Percentiles rank a stretch among this genome's conserved stretches.
phyloP scores from a whole-genome alignment of 192 early-diverging fungal genomes.

The Coemansia sp. region DNA sequence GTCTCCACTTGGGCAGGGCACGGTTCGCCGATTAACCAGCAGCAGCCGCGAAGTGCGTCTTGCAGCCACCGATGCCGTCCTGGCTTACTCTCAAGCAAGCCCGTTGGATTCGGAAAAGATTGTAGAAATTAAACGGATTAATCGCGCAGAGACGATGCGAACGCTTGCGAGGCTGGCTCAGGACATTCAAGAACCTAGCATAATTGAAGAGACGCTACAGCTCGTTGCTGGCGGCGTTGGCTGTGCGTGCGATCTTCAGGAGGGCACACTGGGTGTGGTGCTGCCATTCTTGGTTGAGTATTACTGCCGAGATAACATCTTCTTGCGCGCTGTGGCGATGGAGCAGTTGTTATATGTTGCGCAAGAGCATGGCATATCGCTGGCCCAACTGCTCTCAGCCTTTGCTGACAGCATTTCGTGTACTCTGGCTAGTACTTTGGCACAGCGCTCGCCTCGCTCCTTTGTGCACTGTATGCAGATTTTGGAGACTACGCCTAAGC shows the following conservation, averaged over 20 bases:
- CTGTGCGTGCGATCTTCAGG: conserved; percentile 23
- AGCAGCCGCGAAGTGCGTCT: conserved; percentile 50
- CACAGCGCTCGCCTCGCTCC: conserved; percentile 15
- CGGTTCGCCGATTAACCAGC: conserved; percentile 44
- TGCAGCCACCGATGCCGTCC: conserved; percentile 38
- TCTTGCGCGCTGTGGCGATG: conserved; percentile 54
- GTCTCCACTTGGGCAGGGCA: conserved; percentile 45
- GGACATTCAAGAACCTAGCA: conserved; percentile 20
- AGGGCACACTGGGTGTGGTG: conserved; percentile 26
- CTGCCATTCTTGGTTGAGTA: conserved; percentile 35
- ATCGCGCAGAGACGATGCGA: conserved; percentile 33
- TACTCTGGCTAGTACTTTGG: conserved; percentile 28
- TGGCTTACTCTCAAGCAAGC: conserved; percentile 25
- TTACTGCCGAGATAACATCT: conserved; percentile 45
- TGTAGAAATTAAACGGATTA: conserved; percentile 20
- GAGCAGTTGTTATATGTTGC: conserved; percentile 46
- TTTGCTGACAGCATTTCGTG: conserved; percentile 34
- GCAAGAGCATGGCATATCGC: conserved; percentile 27
- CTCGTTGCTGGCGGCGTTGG: conserved; percentile 50
- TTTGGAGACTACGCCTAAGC: conserved; percentile 23
- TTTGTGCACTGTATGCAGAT: conserved; percentile 49
- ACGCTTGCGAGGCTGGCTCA: conserved; percentile 13
- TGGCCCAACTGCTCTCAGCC: conserved; percentile 26
- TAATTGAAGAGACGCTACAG: conserved; percentile 44
- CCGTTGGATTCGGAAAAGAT: conserved; percentile 18